Base-by-base conservation (phyloP, 2,329 filamentous ascomycete genomes). In the Colletotrichum cuscutae region DNA sequence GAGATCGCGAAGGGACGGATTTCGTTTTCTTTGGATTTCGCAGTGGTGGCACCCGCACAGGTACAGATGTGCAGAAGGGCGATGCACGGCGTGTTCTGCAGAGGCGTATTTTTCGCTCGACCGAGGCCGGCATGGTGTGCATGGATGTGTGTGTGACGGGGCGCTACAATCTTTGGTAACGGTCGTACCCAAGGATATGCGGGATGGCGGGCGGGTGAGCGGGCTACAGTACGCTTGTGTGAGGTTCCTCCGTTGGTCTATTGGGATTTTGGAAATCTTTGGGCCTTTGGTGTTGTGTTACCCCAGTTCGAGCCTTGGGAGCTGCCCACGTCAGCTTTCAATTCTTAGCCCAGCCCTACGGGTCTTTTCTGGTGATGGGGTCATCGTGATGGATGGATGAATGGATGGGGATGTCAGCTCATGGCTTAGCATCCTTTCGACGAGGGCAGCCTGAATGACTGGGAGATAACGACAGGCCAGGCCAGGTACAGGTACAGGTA, bases 71-170 rank as follows among this genome's bases (percentile, higher is more conserved):
- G 49, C 24, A n/a, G 42, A 52, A 52, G 54, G 64, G 54, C 19
- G 58, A 65, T 69, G 66, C 70, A 37, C 22, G 22, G 26, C 42
- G 67, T 37, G 12, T 57, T 56, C 62, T 61, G 65, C 69, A 69
- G 54, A 42, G 28, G 37, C 56, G 22, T 15, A 7, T 7, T 42
- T 13, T 30, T 35, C 35, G 26, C 60, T 73, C 30, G 71, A 58
- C 71, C 71, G 71, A 73, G 46, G 68, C 62, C 71, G 71, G 62
- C 71, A 73, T 72, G 37, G 68, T 59, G 49, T n/a, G 53, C 26
- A 15, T 42, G 35, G 35, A 15, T 42, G 35, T 15, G 35, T 13
- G 35, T 58, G 61, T 26, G 59, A 71, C 71, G 22, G 13, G 22
- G 37, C 26, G 59, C 70, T 54, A 64, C 53, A 54, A 12, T n/a